Evolutionary conservation across 2,329 filamentous ascomycete genomes (phyloP).

Genomic region (Huntiella omanensis): DNA sequence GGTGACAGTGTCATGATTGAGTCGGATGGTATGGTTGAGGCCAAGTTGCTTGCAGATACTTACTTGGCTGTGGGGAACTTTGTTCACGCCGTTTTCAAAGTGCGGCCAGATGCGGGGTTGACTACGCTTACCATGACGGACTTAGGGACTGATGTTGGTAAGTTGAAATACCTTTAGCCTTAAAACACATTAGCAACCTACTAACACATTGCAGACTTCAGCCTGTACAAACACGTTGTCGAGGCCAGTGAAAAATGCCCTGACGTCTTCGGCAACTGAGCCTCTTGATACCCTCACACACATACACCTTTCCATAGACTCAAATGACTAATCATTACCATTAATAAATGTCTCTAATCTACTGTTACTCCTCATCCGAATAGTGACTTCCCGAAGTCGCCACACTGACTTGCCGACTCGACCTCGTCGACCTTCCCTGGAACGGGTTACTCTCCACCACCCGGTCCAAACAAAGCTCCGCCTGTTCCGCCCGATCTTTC

Average conservation of each 20-base stretch:
- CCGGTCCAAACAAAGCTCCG: slow-evolving; percentile 32
- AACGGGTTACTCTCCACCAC: slow-evolving; percentile 20
- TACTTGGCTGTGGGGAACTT: slow-evolving; percentile 52
- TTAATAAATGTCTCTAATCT: background rate
- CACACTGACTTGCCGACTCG: background rate
- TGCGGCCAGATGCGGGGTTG: slow-evolving; percentile 52
- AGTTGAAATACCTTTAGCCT: slow-evolving; percentile 18
- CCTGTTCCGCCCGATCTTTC: slow-evolving; percentile 35
- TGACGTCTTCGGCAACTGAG: too few species aligned
- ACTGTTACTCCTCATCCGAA: background rate
- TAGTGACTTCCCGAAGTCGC: background rate
- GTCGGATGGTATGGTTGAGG: slow-evolving; percentile 56
- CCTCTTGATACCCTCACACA: too few species aligned
- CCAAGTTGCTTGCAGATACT: slow-evolving; percentile 48
- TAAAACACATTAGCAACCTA: background rate
- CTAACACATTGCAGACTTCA: slow-evolving; percentile 41
- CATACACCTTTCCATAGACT: too few species aligned
- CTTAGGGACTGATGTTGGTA: slow-evolving; percentile 51
- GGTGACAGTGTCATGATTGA: slow-evolving; percentile 69
- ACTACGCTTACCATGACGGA: slow-evolving; percentile 52
- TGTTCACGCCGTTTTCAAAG: slow-evolving; percentile 63
- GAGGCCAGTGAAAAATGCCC: slow-evolving; percentile 39
- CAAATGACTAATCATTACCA: too few species aligned
- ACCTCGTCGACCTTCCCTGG: slow-evolving; percentile 13
- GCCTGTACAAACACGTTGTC: slow-evolving; percentile 48